Evolutionary conservation across 805 yeast species (phyloP), one percentile per base, ranked within the genome.

Genomic region (Candida caryicola): DNA sequence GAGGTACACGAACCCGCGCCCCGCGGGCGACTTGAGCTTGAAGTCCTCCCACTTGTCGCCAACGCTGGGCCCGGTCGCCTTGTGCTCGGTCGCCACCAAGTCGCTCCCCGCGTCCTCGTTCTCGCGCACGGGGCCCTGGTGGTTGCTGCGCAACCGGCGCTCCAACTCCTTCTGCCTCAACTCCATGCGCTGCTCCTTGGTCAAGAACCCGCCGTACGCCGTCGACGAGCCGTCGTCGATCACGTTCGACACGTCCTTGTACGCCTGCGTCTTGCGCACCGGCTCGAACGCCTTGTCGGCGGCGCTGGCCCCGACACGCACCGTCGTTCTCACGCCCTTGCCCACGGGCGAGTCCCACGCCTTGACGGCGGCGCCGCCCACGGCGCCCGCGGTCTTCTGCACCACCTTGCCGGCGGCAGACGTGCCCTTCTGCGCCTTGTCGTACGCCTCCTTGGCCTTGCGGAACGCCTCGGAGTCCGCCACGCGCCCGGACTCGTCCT

Each of bases 271-370:
- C 41, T 91, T 69, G 62, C 97, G 80, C 35, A 93, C 93, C 8
- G 99, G 99, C 53, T 90, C 97, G 35, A 85, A 77, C 23, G 85
- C 88, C 62, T 85, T 87, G 53, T 87, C 93, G n/a, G 91, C 82
- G 10, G 74, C 80, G 39, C 86, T 87, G 2, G 95, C 96, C 3
- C 96, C 81, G 36, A 77, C 75, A 41, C 74, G 76, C n/a, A 88
- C 91, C 0, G 89, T 88, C 31, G 79, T 73, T 54, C 98, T 77
- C n/a, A 96, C 90, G 34, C 82, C 84, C 59, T 82, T 81, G 44
- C 95, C 93, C 30, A 91, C 85, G 17, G 93, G 86, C 1, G 96
- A 88, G 44, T 93, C 96, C 99, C 99, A 93, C 1, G 97, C 96
- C 43, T 82, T 83, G 28, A 76, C 71, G 3, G 96, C 98, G 31